Evolutionary conservation across 257 asterid species (phyloP), one percentile per base, ranked within the genome.

Genomic region (Perilla frutescens): DNA sequence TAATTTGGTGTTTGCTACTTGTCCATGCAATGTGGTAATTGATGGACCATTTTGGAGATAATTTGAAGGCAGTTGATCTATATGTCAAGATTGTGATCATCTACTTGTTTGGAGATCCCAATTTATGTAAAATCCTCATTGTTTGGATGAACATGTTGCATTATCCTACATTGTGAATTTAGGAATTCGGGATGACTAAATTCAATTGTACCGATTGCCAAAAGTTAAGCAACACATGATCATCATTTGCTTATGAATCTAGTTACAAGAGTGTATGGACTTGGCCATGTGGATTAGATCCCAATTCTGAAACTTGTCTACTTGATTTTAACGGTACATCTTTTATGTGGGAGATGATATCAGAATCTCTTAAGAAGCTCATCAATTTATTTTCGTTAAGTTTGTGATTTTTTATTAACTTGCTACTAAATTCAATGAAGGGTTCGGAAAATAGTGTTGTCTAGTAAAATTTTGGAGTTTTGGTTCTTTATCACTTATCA

Each of bases 341-440:
- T n/a, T 50, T n/a, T 40, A 62, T n/a, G 4, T 37, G 62, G 62
- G 39, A 56, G 34, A 53, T 48, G 53, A 48, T n/a, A 48, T 50
- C 8, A 6, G 29, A 50, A 13, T 49, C 56, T 50, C 29, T 50
- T 49, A 49, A 2, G 55, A 2, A 49, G 11, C 26, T 12, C 55
- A 12, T 49, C 26, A 13, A 3, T 12, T 49, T 12, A 34, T 49
- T 6, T 49, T 49, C 48, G 6, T 40, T 8, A 40, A 40, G 7
- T 40, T 40, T 43, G 48, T 9, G 8, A 2, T 6, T 9, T 9
- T 43, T 43, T 43, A 43, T 43, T 5, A 43, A 43, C 37, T 60
- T 60, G 47, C 66, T 34, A 14, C 43, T 60, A 31, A 57, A 57
- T 10, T 55, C 61, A 55, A 55, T 55, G 20, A 55, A 55, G 61